Conservation (phyloP, 306 rosid genomes). For the Inga leiocalycina region DNA sequence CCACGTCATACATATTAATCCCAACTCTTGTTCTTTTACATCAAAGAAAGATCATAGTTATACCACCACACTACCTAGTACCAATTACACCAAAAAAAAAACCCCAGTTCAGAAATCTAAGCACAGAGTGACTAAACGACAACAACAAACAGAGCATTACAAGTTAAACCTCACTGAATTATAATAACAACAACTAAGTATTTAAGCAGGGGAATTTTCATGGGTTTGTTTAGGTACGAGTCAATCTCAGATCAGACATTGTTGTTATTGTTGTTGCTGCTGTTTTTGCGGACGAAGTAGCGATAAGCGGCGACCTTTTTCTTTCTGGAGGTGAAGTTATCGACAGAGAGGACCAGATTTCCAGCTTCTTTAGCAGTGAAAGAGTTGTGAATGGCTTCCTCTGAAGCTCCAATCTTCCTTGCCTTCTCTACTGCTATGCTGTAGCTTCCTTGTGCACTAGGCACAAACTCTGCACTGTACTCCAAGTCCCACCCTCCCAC, state of each 20-base stretch:
- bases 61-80: conserved; percentile 19
- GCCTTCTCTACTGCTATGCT: conserved; percentile 72
- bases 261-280: conserved; percentile 34
- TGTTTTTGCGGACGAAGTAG: conserved; percentile 66
- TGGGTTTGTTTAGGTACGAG: not conserved
- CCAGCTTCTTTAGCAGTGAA: conserved; percentile 70
- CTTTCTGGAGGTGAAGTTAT: conserved; percentile 75
- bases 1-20: conserved; percentile 28
- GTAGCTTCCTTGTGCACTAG: conserved; percentile 71
- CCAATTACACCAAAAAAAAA: not conserved
- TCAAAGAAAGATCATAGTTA: conserved; percentile 1
- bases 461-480: conserved; percentile 84
- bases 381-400: conserved; percentile 80
- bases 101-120: not conserved
- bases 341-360: conserved; percentile 80
- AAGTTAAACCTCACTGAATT: not conserved
- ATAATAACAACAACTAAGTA: not conserved
- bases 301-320: conserved; percentile 94
- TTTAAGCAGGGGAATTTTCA: not conserved
- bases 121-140: not conserved
- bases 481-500: conserved; percentile 96
- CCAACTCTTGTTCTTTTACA: conserved; percentile 36
- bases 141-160: not conserved
- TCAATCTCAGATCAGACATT: conserved; percentile 10
- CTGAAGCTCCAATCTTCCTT: conserved; percentile 58